These are phyloP conservation scores for Magnolia changhungtana DNA, from an alignment of 164 flowering plant species.

Conservation along the genomic window DNA sequence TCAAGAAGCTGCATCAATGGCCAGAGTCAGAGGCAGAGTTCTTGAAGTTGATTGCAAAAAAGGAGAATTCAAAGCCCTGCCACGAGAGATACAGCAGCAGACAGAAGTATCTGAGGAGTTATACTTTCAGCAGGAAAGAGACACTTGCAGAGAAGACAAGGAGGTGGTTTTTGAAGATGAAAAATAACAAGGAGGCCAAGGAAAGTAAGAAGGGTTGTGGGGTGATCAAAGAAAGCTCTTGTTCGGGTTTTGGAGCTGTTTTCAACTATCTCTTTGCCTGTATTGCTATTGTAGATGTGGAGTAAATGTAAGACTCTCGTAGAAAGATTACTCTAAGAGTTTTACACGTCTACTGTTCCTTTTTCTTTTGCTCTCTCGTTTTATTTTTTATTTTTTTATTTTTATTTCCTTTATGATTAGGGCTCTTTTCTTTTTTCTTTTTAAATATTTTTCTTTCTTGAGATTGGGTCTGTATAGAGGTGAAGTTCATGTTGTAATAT, in stretches of 20 bases:
- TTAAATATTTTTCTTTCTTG: too few species aligned
- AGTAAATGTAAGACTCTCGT: conserved; percentile 4
- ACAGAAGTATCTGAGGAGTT: conserved; percentile 37
- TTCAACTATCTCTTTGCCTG: conserved; percentile 24
- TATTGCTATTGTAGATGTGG: conserved; percentile 24
- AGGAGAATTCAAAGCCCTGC: not conserved
- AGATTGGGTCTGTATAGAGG: too few species aligned
- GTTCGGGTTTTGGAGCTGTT: conserved; percentile 6
- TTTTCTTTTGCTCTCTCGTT: too few species aligned
- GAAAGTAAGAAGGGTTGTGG: not conserved
- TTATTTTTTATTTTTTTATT: too few species aligned
- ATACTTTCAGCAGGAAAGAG: conserved; percentile 27
- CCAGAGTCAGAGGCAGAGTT: conserved; percentile 33
- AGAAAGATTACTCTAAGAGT: too few species aligned
- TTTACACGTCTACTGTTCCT: too few species aligned
- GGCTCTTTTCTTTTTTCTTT: too few species aligned
- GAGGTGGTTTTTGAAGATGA: conserved; percentile 21
- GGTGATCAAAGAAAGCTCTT: not conserved
- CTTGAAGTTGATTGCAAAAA: conserved; percentile 6
- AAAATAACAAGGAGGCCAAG: conserved; percentile 2
- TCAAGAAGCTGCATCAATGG: conserved; percentile 25
- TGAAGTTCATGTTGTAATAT: too few species aligned
- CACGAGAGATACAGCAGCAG: conserved; percentile 23
- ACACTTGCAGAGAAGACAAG: conserved; percentile 18
- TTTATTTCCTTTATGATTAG: too few species aligned